Evolutionary conservation across 306 rosid species (phyloP).

Genomic region (Carpinus fangiana): DNA sequence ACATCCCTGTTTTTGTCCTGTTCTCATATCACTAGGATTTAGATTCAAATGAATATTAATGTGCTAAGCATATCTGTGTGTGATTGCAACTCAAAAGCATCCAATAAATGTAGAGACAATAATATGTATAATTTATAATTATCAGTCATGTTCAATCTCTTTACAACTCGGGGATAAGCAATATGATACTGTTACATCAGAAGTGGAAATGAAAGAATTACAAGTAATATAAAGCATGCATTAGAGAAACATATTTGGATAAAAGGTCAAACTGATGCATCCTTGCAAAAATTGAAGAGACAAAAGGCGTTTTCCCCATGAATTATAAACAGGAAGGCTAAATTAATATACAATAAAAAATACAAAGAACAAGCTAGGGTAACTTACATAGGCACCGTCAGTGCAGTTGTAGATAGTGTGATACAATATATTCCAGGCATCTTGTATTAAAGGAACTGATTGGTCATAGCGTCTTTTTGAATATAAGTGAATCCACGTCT

Average conservation of each 20-base stretch:
- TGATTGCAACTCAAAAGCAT: conserved; percentile 10
- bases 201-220: conserved; percentile 1
- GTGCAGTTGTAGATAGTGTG: conserved; percentile 85
- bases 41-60: conserved; percentile 15
- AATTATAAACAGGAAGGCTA: neutral
- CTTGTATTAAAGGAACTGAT: conserved; percentile 59
- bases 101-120: conserved; percentile 7
- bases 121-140: neutral
- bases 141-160: neutral
- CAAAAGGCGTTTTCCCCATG: neutral
- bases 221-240: neutral
- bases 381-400: conserved; percentile 87
- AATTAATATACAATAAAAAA: neutral
- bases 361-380: neutral
- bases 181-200: neutral
- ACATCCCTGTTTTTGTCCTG: conserved; percentile 94
- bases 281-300: neutral
- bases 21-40: conserved; percentile 30
- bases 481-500: conserved; percentile 80
- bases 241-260: neutral
- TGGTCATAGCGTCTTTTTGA: conserved; percentile 74
- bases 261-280: neutral
- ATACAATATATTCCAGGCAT: conserved; percentile 78
- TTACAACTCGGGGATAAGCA: neutral
- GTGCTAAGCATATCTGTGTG: conserved; percentile 14